Evolutionary conservation across 2,329 filamentous ascomycete species (phyloP), one percentile per base, ranked within the genome.

Genomic region (Rutstroemia sp.): DNA sequence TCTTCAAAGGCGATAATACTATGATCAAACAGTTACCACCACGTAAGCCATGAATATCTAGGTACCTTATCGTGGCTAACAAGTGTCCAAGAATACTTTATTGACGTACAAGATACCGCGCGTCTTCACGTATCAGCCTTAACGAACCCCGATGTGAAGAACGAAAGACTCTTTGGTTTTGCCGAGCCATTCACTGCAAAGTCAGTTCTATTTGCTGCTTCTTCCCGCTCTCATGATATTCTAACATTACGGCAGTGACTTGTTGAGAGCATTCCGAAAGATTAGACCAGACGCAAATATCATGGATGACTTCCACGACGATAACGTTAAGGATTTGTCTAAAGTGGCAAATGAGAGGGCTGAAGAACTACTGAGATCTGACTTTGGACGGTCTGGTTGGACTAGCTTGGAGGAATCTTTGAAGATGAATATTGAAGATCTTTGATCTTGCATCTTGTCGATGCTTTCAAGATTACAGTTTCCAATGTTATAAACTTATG

Each of bases 51-150:
- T 23, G 10, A 46, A 19, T 16, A 4, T 14, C 8, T 3, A 46
- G 3, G 23, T 25, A 23, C 7, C 12, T 16, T 19, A 7, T 9
- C 2, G 14, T 46, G 7, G 16, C 44, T 46, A 14, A 46, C 21
- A 14, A 16, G 9, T 10, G 4, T 10, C 2, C 7, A 19, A 46
- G 44, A 62, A 51, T 61, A 48, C 19, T 76, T 70, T 75, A 73
- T 63, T 3, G 56, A 63, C 53, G 66, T 70, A 7, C 60, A 65
- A 44, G 68, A 71, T 51, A 54, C 57, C 5, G 69, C 64, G 1
- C 50, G 62, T 23, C 56, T 71, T 16, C 69, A 71, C 40, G 61
- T 71, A 3, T 66, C 66, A 2, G 65, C 64, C 7, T 49, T 68
- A 3, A 58, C 67, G 7, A 62, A 69, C 21, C 59, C 64, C 2